Evolutionary conservation across 225 moss, liverwort and hornwort genomes (phyloP), one percentile per base, ranked within the genome.

Genomic region (Straminergon stramineum): DNA sequence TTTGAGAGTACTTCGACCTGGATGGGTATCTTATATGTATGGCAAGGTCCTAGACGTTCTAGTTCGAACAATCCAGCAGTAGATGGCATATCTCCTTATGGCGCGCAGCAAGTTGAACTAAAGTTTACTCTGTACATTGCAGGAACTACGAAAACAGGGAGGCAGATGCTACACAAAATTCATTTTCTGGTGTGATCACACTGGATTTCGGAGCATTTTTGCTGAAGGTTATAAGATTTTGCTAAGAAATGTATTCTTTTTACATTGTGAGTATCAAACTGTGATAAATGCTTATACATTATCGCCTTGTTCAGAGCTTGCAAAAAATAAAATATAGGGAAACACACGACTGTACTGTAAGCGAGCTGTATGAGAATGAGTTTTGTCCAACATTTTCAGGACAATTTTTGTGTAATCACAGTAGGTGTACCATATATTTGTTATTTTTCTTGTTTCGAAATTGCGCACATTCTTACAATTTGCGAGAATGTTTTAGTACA

Each of bases 161-260:
- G 75, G 85, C 85, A 63, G 82, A 71, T 64, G 82, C 75, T 89
- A 69, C 89, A 87, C 89, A 79, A 84, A 63, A 91, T 89, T 89
- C 81, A 87, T 89, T 84, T 84, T 75, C 81, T 84, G 80, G 89
- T 84, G 91, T 89, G 62, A 89, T 76, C 63, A 83, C 88, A 91
- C 91, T 87, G 86, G 90, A 75, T 84, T 60, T 75, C 87, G 81
- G 89, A 80, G 90, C 89, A 75, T 75, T 87, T 92, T 91, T 91
- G 89, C 90, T 86, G 81, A 74, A 90, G 90, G 87, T 75, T 89
- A 92, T 89, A 81, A 81, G 80, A 81, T 89, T 87, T 89, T 87
- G 75, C 75, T 89, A 89, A 87, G 81, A 84, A 74, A 74, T 89
- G 80, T 89, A 75, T 80, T 92, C 89, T 89, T 91, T 65, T 81